Base-by-base conservation (phyloP, 305 asterid genomes). In the Rubia balearica region DNA sequence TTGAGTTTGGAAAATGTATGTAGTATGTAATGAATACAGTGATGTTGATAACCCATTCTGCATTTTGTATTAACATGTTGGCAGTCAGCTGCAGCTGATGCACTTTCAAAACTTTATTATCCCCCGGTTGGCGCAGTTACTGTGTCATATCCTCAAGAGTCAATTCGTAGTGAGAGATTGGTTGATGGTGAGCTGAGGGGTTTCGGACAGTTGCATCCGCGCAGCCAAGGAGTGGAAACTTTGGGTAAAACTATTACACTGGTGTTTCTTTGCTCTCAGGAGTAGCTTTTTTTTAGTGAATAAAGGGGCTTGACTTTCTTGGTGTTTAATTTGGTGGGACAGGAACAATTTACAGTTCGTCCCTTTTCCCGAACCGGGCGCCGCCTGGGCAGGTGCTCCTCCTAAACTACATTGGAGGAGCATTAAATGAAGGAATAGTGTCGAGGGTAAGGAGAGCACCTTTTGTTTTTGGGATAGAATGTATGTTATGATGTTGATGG, bases 181-280 rank as follows among this genome's bases (percentile, higher is more conserved):
- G 77, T 89, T 70, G 91, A 85, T 73, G 96, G 96, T 83, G 94
- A 88, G 79, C 85, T 93, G 13, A 90, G 87, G 86, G 97, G 98
- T 77, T 93, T 93, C 80, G 98, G 98, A 75, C 98, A 93, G 86
- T 81, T 93, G 90, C 98, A 93, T 84, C 97, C 98, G 19, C 96
- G 97, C 71, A 83, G 95, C 72, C 98, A 90, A 82, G 97, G 96
- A 76, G 96, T 93, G 71, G 97, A 90, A 85, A 93, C 98, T 75
- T 82, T 93, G 80, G 98, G 98, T 93, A 75, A 73, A 63, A 43
- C 60, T 62, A 41, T 27, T 42, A 65, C 38, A 33, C 38, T 33
- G 3, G 38, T 33, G 38, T 33, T 33, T 2, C 30, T 27, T 27
- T 27, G 30, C 30, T 27, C 30, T 27, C 38, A 33, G 38, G 4